phyloP scores from a whole-genome alignment of 2,329 filamentous ascomycete species.

The Septoria linicola region DNA sequence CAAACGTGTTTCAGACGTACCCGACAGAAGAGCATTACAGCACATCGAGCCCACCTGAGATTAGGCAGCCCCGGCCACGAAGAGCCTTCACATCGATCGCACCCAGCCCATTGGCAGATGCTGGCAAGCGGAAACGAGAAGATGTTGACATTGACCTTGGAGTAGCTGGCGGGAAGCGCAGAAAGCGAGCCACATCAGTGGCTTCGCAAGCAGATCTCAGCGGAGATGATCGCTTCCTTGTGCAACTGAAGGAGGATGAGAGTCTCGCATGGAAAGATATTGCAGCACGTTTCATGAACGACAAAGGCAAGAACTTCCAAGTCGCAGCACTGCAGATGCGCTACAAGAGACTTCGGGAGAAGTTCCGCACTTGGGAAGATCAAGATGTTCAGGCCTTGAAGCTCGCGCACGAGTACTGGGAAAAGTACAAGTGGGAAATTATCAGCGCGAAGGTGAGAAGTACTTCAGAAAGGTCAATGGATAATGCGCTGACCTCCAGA shows the following conservation, averaged over 20 bases:
- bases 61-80: conserved; percentile 41
- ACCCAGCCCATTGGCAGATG: conserved; percentile 42
- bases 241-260: conserved; percentile 54
- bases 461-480: neutral
- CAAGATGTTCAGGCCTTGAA: conserved; percentile 50
- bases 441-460: conserved; percentile 51
- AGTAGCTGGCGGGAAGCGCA: conserved; percentile 37
- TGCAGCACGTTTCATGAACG: conserved; percentile 49
- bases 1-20: conserved; percentile 34
- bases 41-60: conserved; percentile 33
- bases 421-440: conserved; percentile 55
- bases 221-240: conserved; percentile 52
- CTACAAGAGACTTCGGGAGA: conserved; percentile 52
- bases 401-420: conserved; percentile 54
- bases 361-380: conserved; percentile 54
- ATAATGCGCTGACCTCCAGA: neutral
- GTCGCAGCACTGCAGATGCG: conserved; percentile 57
- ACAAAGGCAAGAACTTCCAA: conserved; percentile 50
- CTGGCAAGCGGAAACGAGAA: conserved; percentile 41
- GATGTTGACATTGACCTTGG: conserved; percentile 37
- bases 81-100: conserved; percentile 47
- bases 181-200: conserved; percentile 42
- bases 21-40: conserved; percentile 32
- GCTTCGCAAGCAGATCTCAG: conserved; percentile 44
- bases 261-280: conserved; percentile 57